Evolutionary conservation across 2,329 filamentous ascomycete species (phyloP).

Genomic region (Penicillium sp.): DNA sequence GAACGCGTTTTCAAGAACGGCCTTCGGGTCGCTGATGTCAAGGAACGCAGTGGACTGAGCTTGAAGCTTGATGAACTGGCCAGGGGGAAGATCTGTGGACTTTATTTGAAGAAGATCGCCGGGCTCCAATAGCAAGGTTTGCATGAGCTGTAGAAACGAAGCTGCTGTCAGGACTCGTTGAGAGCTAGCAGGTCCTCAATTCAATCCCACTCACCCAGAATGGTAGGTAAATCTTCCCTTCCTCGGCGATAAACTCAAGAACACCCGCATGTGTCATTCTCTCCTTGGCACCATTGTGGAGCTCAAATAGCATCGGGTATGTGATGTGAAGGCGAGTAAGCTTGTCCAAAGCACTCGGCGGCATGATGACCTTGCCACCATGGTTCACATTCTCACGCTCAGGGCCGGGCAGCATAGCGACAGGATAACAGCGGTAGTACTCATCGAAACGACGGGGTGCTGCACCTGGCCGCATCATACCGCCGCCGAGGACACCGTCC

Average conservation of each 20-base stretch:
- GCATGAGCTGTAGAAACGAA: conserved; percentile 74
- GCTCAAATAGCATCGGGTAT: conserved; percentile 96
- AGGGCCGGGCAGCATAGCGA: conserved; percentile 89
- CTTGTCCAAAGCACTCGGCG: conserved; percentile 95
- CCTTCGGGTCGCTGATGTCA: conserved; percentile 96
- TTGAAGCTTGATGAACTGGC: conserved; percentile 93
- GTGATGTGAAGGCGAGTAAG: conserved; percentile 94
- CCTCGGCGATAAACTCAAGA: conserved; percentile 95
- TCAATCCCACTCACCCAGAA: conserved; percentile 72
- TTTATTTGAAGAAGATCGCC: conserved; percentile 95
- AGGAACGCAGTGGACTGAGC: conserved; percentile 92
- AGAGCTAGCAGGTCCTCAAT: conserved; percentile 13
- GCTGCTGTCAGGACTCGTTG: conserved; percentile 11
- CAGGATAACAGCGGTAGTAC: conserved; percentile 96
- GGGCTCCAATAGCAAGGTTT: conserved; percentile 84
- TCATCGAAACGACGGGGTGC: conserved; percentile 86
- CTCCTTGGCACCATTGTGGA: conserved; percentile 83
- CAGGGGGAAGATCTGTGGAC: conserved; percentile 88
- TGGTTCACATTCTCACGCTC: conserved; percentile 91
- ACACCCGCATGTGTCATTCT: conserved; percentile 92
- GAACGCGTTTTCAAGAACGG: conserved; percentile 94
- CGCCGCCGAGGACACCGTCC: conserved; percentile 60
- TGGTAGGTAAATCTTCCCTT: conserved; percentile 93
- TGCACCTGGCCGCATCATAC: conserved; percentile 58
- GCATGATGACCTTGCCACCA: conserved; percentile 96